phyloP scores from a whole-genome alignment of 257 asterid genomes.

The Pogostemon cablin region DNA sequence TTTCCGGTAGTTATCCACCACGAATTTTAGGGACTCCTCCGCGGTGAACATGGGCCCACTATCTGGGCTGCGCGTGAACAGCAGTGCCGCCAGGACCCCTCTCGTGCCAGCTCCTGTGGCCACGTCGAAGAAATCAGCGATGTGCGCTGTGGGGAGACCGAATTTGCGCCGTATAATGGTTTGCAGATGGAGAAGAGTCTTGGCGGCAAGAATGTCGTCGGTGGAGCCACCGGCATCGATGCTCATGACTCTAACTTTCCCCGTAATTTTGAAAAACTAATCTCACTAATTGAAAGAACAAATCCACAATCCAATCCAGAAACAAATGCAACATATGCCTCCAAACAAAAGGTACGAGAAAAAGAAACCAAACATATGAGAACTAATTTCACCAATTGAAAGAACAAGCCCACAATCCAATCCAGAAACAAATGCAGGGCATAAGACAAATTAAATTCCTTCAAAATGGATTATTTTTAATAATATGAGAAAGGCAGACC shows the following conservation, averaged over 20 bases:
- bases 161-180: slow-evolving; percentile 49
- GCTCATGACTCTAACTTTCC: slow-evolving; percentile 68
- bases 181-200: slow-evolving; percentile 56
- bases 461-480: not conserved
- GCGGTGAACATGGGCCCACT: slow-evolving; percentile 60
- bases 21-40: slow-evolving; percentile 51
- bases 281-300: not conserved
- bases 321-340: slow-evolving; percentile 3
- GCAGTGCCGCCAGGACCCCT: slow-evolving; percentile 65
- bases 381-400: not conserved
- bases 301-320: slow-evolving; percentile 17
- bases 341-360: not conserved
- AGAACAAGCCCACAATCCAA: slow-evolving; percentile 15
- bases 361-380: not conserved
- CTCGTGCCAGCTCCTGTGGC: slow-evolving; percentile 80
- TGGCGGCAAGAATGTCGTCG: slow-evolving; percentile 67
- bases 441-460: slow-evolving; percentile 2
- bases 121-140: slow-evolving; percentile 75
- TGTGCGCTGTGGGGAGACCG: slow-evolving; percentile 54
- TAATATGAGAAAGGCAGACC: slow-evolving; percentile 63
- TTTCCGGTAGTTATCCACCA: slow-evolving; percentile 38
- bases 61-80: slow-evolving; percentile 56
- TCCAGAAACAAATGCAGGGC: slow-evolving; percentile 23
- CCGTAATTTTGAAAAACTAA: slow-evolving; percentile 21
- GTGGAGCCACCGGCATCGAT: slow-evolving; percentile 73